phyloP scores from a whole-genome alignment of 164 flowering plant genomes.

The Echeveria elegans region DNA sequence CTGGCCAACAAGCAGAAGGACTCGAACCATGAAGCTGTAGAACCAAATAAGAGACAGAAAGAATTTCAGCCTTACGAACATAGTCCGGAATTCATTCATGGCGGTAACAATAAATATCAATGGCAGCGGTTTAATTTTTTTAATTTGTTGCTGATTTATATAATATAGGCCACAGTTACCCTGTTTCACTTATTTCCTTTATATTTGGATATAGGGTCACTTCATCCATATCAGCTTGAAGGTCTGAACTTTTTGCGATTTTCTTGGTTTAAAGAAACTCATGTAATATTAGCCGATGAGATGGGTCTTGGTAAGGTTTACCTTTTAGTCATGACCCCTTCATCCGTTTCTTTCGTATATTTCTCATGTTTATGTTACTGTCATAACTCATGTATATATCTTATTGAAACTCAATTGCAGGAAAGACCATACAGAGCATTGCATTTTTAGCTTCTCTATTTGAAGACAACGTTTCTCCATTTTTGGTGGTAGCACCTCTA shows the following conservation, averaged over 20 bases:
- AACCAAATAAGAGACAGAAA: constrained; percentile 44
- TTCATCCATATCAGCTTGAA: constrained; percentile 97
- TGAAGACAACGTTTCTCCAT: constrained; percentile 57
- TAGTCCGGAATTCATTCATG: constrained; percentile 84
- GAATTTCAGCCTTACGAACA: constrained; percentile 83
- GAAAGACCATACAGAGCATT: constrained; percentile 98
- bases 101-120: constrained; percentile 43
- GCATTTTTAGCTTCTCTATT: constrained; percentile 86
- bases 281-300: constrained; percentile 98
- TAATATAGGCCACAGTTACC: background rate
- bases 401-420: constrained; percentile 30
- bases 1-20: constrained; percentile 48
- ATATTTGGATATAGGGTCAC: constrained; percentile 45
- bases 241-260: constrained; percentile 92
- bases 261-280: constrained; percentile 90
- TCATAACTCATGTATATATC: background rate
- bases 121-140: background rate
- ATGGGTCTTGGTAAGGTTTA: constrained; percentile 87
- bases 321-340: background rate
- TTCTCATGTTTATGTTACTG: background rate
- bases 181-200: constrained; percentile 1
- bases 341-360: background rate
- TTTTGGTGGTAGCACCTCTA: constrained; percentile 92
- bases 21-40: constrained; percentile 33
- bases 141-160: background rate